Evolutionary conservation across 108 stramenopile species (phyloP).

Genomic region (Mediolabrus comicus): DNA sequence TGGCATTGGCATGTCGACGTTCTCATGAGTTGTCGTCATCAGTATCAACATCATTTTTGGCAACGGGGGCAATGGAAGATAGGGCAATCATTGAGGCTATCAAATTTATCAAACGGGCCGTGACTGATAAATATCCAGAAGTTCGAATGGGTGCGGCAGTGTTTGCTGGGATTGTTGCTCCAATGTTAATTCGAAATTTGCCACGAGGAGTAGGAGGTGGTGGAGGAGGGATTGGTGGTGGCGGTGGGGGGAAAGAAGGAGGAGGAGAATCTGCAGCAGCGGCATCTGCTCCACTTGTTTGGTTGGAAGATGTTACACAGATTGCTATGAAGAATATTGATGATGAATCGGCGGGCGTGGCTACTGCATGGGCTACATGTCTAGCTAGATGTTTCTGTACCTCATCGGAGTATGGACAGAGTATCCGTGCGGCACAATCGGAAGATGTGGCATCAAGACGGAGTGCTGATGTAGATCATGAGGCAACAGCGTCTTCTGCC

Average conservation of each 20-base stretch:
- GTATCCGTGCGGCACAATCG: slow-evolving; percentile 33
- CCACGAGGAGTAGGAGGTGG: slow-evolving; percentile 11
- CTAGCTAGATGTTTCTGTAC: slow-evolving; percentile 74
- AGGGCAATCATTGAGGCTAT: slow-evolving; percentile 61
- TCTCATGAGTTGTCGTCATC: slow-evolving; percentile 6
- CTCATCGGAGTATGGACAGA: slow-evolving; percentile 53
- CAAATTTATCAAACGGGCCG: slow-evolving; percentile 66
- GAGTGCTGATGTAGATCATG: slow-evolving; percentile 43
- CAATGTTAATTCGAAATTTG: slow-evolving; percentile 56
- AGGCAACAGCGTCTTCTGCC: slow-evolving; percentile 9
- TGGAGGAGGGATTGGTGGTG: slow-evolving; percentile 12
- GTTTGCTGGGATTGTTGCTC: slow-evolving; percentile 62
- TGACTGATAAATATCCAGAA: slow-evolving; percentile 73
- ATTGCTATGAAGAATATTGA: slow-evolving; percentile 76
- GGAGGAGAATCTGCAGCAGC: slow-evolving; percentile 36
- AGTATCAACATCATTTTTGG: slow-evolving; percentile 26
- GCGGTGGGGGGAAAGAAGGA: slow-evolving; percentile 1
- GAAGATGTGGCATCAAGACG: slow-evolving; percentile 41
- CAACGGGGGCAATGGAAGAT: slow-evolving; percentile 74
- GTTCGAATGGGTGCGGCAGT: slow-evolving; percentile 62
- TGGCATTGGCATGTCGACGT: slow-evolving; percentile 63
- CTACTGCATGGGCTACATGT: slow-evolving; percentile 65
- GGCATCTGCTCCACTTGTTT: slow-evolving; percentile 35
- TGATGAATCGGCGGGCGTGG: slow-evolving; percentile 71
- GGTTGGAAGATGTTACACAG: slow-evolving; percentile 68